phyloP scores from a whole-genome alignment of 139 green algal genomes.

The Ettlia oleoabundans region DNA sequence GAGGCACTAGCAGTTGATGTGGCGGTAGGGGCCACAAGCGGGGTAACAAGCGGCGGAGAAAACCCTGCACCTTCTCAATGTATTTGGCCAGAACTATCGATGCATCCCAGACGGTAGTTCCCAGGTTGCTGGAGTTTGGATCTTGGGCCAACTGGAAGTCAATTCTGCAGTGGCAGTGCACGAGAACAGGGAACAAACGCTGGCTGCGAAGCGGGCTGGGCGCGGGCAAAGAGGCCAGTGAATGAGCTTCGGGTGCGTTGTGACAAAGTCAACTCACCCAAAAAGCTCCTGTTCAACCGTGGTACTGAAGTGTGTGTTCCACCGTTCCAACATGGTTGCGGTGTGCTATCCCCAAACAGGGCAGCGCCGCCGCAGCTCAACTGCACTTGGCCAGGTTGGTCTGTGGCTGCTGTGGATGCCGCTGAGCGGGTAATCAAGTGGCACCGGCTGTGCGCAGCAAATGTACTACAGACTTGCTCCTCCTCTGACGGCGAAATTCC shows the following conservation, averaged over 20 bases:
- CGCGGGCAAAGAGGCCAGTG: no score
- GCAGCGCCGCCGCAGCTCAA: no score
- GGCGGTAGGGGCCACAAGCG: background rate
- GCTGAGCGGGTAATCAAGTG: no score
- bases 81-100: conserved; percentile 93
- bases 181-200: no score
- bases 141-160: conserved; percentile 76
- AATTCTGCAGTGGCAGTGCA: conserved; percentile 48
- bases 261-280: conserved; percentile 27
- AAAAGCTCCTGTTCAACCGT: conserved; percentile 71
- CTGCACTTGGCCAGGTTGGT: no score
- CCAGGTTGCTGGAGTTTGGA: conserved; percentile 82
- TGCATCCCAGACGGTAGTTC: conserved; percentile 93
- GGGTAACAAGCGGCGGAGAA: background rate
- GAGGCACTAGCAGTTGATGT: background rate
- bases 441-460: no score
- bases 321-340: conserved; percentile 61
- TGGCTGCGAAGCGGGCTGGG: no score
- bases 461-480: no score
- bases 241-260: no score
- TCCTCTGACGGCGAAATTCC: no score
- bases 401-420: no score
- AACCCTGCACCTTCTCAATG: conserved; percentile 74
- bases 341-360: no score
- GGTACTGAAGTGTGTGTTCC: conserved; percentile 75